Percentiles rank a stretch among this genome's conserved stretches.
Evolutionary conservation across 306 rosid genomes (phyloP).

Genomic region (Gillenia trifoliata): DNA sequence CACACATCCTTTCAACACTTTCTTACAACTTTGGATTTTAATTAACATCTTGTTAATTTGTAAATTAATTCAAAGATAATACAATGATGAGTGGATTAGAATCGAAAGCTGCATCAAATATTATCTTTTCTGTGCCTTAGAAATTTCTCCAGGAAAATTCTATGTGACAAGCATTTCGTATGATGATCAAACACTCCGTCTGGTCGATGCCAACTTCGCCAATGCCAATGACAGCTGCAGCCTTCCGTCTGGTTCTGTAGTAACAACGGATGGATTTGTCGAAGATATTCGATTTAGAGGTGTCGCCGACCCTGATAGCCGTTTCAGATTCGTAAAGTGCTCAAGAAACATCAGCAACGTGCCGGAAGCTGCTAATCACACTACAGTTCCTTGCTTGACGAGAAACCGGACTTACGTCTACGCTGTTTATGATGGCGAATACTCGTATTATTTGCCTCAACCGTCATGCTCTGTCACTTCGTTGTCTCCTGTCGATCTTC

Average conservation of each 20-base stretch:
- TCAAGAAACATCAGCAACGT: conserved; percentile 1
- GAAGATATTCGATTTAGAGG: neutral
- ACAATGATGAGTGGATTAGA: neutral
- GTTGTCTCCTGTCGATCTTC: neutral
- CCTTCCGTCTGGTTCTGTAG: conserved; percentile 3
- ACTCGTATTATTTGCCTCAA: neutral
- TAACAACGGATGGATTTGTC: neutral
- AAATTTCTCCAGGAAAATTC: conserved; percentile 3
- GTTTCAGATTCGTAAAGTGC: conserved; percentile 20
- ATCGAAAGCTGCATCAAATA: neutral
- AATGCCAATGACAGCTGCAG: conserved; percentile 20
- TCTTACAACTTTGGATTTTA: no score
- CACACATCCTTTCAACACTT: no score
- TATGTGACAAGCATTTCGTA: conserved; percentile 9
- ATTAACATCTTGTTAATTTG: no score
- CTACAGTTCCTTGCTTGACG: conserved; percentile 11
- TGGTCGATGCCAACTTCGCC: conserved; percentile 23
- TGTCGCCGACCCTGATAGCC: neutral
- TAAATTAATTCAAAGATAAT: no score
- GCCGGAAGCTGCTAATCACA: neutral
- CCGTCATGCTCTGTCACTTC: neutral
- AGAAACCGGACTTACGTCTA: neutral
- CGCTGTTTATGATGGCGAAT: neutral
- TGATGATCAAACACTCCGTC: neutral
- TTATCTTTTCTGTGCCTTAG: neutral